These are phyloP conservation scores for Gleditsia sinensis DNA, from an alignment of 306 rosid species.

Conservation along the genomic window DNA sequence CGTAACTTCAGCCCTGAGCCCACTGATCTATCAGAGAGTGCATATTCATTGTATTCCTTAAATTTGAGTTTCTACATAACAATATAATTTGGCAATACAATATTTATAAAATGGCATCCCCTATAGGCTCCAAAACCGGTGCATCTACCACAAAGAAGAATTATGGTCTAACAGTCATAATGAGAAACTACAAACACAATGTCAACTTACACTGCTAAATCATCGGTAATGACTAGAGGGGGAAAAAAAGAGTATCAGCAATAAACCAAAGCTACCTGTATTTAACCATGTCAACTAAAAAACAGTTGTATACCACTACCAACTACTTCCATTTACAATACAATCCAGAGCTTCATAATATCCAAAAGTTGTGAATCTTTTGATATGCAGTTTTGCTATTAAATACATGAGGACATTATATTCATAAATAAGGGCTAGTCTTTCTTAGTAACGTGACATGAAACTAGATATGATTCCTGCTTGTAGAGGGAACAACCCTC, in stretches of 20 bases:
- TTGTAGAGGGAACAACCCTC: not conserved
- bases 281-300: not conserved
- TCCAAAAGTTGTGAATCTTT: not conserved
- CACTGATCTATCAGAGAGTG: not conserved
- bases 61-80: not conserved
- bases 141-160: not conserved
- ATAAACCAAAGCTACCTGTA: not conserved
- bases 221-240: not conserved
- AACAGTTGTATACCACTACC: not conserved
- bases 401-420: not conserved
- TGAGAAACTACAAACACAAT: slow-evolving; percentile 13
- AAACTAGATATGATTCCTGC: slow-evolving; percentile 3
- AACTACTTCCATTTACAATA: not conserved
- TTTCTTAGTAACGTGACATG: not conserved
- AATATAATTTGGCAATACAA: not conserved
- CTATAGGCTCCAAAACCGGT: not conserved
- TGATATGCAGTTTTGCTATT: not conserved
- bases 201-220: not conserved
- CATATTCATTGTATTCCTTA: not conserved
- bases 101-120: not conserved
- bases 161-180: not conserved
- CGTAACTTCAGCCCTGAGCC: not conserved
- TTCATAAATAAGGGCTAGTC: too few species aligned
- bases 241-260: not conserved
- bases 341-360: not conserved